Conservation (phyloP, 2,329 filamentous ascomycete genomes). For the Fusarium multiceps region DNA sequence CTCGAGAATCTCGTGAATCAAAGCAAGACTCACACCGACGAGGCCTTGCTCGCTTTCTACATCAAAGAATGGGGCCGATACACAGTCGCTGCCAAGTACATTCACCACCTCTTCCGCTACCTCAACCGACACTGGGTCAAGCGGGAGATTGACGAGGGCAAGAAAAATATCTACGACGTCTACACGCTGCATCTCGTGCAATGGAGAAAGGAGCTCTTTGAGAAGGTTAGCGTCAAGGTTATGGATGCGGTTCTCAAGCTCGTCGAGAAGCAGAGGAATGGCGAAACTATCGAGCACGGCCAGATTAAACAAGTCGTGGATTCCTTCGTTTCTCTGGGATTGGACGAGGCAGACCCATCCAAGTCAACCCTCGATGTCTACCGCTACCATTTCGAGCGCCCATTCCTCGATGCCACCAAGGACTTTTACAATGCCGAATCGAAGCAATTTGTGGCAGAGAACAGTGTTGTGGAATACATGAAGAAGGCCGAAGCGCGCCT, state of each 20-base stretch:
- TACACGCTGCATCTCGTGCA: slow-evolving; percentile 96
- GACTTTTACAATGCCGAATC: slow-evolving; percentile 93
- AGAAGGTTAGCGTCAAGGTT: slow-evolving; percentile 83
- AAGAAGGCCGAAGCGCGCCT: slow-evolving; percentile 95
- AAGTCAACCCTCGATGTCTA: slow-evolving; percentile 98
- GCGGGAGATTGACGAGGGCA: slow-evolving; percentile 97
- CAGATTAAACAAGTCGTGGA: slow-evolving; percentile 98
- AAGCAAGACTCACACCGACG: slow-evolving; percentile 85
- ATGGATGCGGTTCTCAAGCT: slow-evolving; percentile 96
- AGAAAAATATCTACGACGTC: slow-evolving; percentile 97
- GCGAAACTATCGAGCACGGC: slow-evolving; percentile 95
- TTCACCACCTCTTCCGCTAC: slow-evolving; percentile 96
- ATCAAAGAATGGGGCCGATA: slow-evolving; percentile 97
- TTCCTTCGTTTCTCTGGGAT: slow-evolving; percentile 92
- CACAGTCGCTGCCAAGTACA: slow-evolving; percentile 94
- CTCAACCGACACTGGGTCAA: slow-evolving; percentile 99
- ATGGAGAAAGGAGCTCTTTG: slow-evolving; percentile 93
- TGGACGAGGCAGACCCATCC: slow-evolving; percentile 91
- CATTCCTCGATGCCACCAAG: slow-evolving; percentile 87
- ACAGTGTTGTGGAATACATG: slow-evolving; percentile 99
- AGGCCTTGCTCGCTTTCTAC: slow-evolving; percentile 90
- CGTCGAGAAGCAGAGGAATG: slow-evolving; percentile 96
- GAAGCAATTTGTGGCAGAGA: slow-evolving; percentile 93
- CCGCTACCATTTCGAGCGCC: slow-evolving; percentile 89
- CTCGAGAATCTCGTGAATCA: slow-evolving; percentile 76